Conservation (phyloP, 2,329 filamentous ascomycete genomes). For the Dactylonectria estremocensis region DNA sequence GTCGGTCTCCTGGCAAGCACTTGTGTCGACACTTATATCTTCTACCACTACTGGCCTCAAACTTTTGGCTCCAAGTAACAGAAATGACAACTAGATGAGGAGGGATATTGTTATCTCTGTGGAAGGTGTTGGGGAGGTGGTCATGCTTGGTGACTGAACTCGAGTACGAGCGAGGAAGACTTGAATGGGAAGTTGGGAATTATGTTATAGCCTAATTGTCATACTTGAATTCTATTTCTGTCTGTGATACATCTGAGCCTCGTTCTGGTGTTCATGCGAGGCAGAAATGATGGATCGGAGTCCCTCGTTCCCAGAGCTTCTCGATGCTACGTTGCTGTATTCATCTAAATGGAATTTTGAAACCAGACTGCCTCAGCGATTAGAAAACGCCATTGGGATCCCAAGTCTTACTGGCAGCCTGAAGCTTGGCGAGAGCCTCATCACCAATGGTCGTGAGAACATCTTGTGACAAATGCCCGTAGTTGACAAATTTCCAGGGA, state of each 20-base stretch:
- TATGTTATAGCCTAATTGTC: background rate
- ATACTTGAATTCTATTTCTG: too few species aligned
- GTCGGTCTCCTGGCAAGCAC: constrained; percentile 38
- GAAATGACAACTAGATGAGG: background rate
- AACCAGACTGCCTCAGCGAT: constrained; percentile 51
- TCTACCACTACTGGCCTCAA: constrained; percentile 48
- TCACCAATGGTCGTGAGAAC: constrained; percentile 56
- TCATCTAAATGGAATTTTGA: constrained; percentile 48
- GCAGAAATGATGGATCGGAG: background rate
- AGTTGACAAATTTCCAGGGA: constrained; percentile 60
- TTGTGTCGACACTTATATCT: constrained; percentile 45
- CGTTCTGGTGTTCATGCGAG: too few species aligned
- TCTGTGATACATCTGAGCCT: too few species aligned
- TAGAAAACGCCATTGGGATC: constrained; percentile 58
- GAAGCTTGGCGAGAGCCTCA: constrained; percentile 54
- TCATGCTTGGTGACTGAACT: background rate
- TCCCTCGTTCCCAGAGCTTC: background rate
- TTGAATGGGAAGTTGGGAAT: background rate
- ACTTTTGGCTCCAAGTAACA: constrained; percentile 35
- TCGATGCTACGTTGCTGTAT: background rate
- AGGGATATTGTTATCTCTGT: background rate
- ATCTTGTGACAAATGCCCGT: constrained; percentile 58
- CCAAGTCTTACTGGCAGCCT: constrained; percentile 53
- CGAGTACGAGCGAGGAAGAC: background rate
- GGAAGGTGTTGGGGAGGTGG: background rate